A percentile compares a stretch with the other conserved stretches of the same genome.
These are phyloP conservation scores for Stephania japonica DNA, from an alignment of 164 flowering plant species.

Conservation along the genomic window DNA sequence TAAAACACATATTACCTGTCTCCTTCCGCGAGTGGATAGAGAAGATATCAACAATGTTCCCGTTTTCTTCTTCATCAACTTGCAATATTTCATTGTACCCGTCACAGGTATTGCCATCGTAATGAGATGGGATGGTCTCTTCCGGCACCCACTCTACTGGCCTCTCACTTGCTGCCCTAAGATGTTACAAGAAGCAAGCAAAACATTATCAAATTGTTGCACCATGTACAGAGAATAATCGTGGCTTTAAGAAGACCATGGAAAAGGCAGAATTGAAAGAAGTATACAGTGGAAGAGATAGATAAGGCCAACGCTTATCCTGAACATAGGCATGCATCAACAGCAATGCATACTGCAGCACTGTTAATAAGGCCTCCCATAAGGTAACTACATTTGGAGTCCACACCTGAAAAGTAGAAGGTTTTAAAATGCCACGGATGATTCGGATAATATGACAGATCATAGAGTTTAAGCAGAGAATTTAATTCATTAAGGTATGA, in stretches of 20 bases:
- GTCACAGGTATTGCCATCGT: constrained; percentile 18
- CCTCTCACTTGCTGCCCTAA: constrained; percentile 54
- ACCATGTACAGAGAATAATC: background rate
- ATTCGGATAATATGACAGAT: background rate
- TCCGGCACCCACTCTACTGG: constrained; percentile 91
- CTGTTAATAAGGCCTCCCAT: constrained; percentile 82
- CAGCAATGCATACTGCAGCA: constrained; percentile 69
- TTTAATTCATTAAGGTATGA: no score
- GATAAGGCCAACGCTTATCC: constrained; percentile 88
- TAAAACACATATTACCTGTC: constrained; percentile 29
- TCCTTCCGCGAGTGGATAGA: constrained; percentile 49
- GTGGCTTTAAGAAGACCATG: background rate
- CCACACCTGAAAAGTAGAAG: constrained; percentile 58
- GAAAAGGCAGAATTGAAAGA: constrained; percentile 1
- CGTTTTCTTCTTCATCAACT: constrained; percentile 31
- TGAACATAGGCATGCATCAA: constrained; percentile 90
- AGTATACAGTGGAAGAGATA: constrained; percentile 80
- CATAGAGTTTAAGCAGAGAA: background rate
- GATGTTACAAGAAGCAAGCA: constrained; percentile 10
- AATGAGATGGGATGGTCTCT: constrained; percentile 31
- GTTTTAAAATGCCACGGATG: background rate
- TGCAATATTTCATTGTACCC: constrained; percentile 30
- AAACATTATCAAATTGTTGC: background rate
- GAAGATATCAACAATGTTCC: constrained; percentile 60
- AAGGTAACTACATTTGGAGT: constrained; percentile 72